phyloP scores from a whole-genome alignment of 2,329 filamentous ascomycete species.

The Calonectria pseudoturangicola region DNA sequence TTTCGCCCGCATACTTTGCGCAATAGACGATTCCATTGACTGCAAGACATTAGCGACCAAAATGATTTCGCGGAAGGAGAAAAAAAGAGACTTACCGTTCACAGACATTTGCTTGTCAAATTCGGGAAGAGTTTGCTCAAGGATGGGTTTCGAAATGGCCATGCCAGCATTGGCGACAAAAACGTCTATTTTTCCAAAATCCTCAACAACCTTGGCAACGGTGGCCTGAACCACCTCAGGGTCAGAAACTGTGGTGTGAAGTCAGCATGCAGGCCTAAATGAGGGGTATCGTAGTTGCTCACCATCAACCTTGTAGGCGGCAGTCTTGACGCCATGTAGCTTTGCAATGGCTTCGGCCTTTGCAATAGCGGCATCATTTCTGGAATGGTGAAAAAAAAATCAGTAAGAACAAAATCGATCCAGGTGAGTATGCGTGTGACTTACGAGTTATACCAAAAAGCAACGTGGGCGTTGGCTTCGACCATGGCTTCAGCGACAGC shows the following conservation, averaged over 20 bases:
- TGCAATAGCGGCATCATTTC: slow-evolving; percentile 59
- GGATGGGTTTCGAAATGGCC: slow-evolving; percentile 72
- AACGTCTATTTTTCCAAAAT: slow-evolving; percentile 53
- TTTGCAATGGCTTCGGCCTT: slow-evolving; percentile 59
- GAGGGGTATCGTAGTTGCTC: slow-evolving; percentile 24
- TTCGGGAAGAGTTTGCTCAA: slow-evolving; percentile 71
- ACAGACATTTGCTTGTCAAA: slow-evolving; percentile 71
- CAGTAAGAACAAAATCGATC: too few relatives aligned
- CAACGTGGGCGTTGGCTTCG: slow-evolving; percentile 66
- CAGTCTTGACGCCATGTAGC: slow-evolving; percentile 60
- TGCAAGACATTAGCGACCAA: background rate
- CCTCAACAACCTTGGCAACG: slow-evolving; percentile 45
- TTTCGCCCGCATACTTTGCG: slow-evolving; percentile 63
- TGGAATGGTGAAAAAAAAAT: background rate
- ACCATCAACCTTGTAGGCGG: slow-evolving; percentile 66
- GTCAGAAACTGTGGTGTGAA: slow-evolving; percentile 61
- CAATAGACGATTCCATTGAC: slow-evolving; percentile 67
- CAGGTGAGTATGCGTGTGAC: slow-evolving; percentile 10
- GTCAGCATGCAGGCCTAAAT: slow-evolving; percentile 1
- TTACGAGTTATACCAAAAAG: slow-evolving; percentile 58
- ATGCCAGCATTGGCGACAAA: slow-evolving; percentile 59
- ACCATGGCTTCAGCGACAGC: slow-evolving; percentile 67
- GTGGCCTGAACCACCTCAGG: slow-evolving; percentile 52
- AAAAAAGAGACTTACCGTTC: slow-evolving; percentile 64
- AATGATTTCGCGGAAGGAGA: too few relatives aligned